Base-by-base conservation (phyloP, 169 alveolate genomes). In the Babesia ovis region DNA sequence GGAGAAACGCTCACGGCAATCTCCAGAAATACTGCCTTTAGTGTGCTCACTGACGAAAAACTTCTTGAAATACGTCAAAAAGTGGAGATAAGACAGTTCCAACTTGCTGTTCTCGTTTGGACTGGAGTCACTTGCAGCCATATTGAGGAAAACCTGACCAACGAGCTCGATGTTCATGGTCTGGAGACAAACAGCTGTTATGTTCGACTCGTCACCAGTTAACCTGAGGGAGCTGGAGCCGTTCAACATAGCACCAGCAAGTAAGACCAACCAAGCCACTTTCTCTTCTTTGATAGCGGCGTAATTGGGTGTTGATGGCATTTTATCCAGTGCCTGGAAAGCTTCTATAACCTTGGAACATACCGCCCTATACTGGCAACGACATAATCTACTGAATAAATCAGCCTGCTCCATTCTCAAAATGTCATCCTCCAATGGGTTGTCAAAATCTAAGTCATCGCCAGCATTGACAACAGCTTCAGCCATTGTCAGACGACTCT, bases 21-120 rank as follows among this genome's bases (percentile, higher is more conserved):
- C 88, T 2, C 88, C 88, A 8, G 88, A 90, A 16, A 91, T 89
- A 42, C 90, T 84, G 50, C 92, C 94, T 82, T 91, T 92, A 45
- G 96, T 95, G 45, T 93, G 94, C 77, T 94, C 97, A 23, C 97
- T 95, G 34, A 94, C 91, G 58, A 85, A 92, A 11, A 95, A 92
- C 91, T 95, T 95, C 46, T 96, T 90, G 77, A 95, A 95, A 77
- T 94, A 95, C 51, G 94, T 97, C 85, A 95, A 75, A 86, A 95
- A 95, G 72, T 92, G 92, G 42, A 95, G 88, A 77, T 91, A 92
- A 16, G 90, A 73, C 83, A 92, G 83, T 75, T 95, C 98, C 29
- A 95, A 88, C 31, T 83, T 73, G 43, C 89, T 94, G 53, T 90
- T 68, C 39, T 81, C 92, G 29, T 68, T 80, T 85, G 42, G 56